These are phyloP conservation scores for Malus fusca DNA, from an alignment of 306 rosid genomes.

Conservation along the genomic window DNA sequence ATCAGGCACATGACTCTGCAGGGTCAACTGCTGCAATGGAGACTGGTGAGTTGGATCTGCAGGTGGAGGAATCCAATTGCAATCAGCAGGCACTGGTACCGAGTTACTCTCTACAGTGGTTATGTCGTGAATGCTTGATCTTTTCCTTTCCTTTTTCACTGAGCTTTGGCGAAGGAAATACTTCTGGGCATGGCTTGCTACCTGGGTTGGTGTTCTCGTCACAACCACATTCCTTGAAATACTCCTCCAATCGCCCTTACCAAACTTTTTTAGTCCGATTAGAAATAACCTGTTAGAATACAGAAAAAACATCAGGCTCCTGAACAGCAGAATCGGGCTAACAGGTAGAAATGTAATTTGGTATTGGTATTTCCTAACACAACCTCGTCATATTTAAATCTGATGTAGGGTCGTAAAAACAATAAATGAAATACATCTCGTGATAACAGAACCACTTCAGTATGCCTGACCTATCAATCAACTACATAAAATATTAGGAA, in stretches of 20 bases:
- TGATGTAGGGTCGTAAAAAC: not conserved
- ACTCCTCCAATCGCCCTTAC: slow-evolving; percentile 99
- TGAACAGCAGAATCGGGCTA: not conserved
- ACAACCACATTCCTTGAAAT: slow-evolving; percentile 82
- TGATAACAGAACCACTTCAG: not conserved
- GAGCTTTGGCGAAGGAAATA: slow-evolving; percentile 70
- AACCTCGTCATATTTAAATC: not conserved
- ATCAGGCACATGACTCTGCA: slow-evolving; percentile 11
- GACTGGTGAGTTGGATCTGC: slow-evolving; percentile 23
- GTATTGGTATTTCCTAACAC: not conserved
- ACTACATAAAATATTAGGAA: not conserved
- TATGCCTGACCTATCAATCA: not conserved
- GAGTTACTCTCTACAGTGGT: slow-evolving; percentile 52
- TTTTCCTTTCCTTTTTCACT: slow-evolving; percentile 71
- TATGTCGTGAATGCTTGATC: slow-evolving; percentile 94
- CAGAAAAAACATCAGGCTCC: not conserved
- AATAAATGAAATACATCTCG: not conserved
- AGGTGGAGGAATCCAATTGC: slow-evolving; percentile 48
- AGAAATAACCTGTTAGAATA: slow-evolving; percentile 52
- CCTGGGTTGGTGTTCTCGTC: slow-evolving; percentile 88
- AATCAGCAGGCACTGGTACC: slow-evolving; percentile 28
- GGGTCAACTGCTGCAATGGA: slow-evolving; percentile 26
- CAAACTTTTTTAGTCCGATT: slow-evolving; percentile 52
- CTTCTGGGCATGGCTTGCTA: slow-evolving; percentile 97
- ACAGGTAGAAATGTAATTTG: not conserved